These are phyloP conservation scores for Pleoardoris graminearum DNA, from an alignment of 2,329 filamentous ascomycete genomes.

Conservation along the genomic window DNA sequence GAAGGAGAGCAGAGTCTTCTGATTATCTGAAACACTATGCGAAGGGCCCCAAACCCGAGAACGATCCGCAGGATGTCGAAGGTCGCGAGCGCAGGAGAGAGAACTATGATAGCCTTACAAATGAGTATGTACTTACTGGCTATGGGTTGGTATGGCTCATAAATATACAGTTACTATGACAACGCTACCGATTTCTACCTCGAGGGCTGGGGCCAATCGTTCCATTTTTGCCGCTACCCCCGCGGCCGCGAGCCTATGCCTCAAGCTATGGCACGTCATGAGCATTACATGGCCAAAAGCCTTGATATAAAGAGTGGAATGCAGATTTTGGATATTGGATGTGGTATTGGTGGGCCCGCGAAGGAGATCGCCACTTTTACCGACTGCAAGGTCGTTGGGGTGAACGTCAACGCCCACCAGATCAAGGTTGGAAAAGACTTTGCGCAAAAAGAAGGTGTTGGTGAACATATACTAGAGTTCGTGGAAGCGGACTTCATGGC, in stretches of 20 bases:
- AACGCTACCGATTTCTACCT: neutral
- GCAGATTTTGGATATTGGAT: neutral
- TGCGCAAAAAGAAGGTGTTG: constrained; percentile 73
- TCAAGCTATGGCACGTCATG: constrained; percentile 87
- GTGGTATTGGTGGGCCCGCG: constrained; percentile 61
- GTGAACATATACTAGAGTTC: constrained; percentile 71
- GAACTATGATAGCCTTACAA: neutral
- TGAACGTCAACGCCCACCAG: constrained; percentile 98
- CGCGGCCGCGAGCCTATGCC: constrained; percentile 74
- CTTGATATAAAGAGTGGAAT: constrained; percentile 53
- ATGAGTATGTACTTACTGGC: neutral
- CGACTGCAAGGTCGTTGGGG: constrained; percentile 77
- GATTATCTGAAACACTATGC: neutral
- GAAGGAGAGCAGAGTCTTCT: neutral
- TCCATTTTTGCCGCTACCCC: constrained; percentile 93
- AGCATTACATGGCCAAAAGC: constrained; percentile 87
- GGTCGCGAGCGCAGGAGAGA: neutral
- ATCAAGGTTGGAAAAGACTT: constrained; percentile 83
- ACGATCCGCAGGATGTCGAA: neutral
- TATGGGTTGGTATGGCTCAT: neutral
- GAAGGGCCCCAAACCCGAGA: neutral
- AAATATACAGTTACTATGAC: constrained; percentile 1
- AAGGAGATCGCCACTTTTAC: constrained; percentile 92
- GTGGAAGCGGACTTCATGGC: constrained; percentile 94
- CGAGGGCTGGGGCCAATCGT: constrained; percentile 80